Percentiles rank a stretch among this genome's conserved stretches.
These are phyloP conservation scores for Scheffersomyces parashehatae DNA, from an alignment of 1,139 yeast species.

Conservation along the genomic window DNA sequence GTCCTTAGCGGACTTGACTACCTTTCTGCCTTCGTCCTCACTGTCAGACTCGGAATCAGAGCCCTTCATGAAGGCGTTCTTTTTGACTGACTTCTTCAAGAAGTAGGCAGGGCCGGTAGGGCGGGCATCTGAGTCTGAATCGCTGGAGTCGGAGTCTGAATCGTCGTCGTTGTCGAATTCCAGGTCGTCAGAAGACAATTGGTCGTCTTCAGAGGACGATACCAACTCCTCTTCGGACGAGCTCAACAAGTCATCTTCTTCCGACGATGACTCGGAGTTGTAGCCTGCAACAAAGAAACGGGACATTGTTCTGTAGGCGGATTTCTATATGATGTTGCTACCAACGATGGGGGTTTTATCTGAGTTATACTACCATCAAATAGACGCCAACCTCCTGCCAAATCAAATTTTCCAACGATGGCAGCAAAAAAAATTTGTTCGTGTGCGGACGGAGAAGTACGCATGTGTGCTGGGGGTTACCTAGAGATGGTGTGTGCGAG, in stretches of 20 bases:
- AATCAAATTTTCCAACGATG: conserved; percentile 1
- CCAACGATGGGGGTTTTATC: too few species aligned
- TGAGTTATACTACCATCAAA: too few species aligned
- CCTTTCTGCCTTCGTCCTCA: conserved; percentile 73
- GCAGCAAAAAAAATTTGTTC: background rate
- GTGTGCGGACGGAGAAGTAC: too few species aligned
- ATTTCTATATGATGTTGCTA: too few species aligned
- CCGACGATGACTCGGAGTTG: conserved; percentile 66
- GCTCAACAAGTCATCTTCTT: conserved; percentile 73
- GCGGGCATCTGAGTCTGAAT: conserved; percentile 41
- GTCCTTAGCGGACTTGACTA: conserved; percentile 92
- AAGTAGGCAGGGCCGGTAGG: conserved; percentile 59
- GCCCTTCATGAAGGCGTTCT: conserved; percentile 36
- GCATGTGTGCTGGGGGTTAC: too few species aligned
- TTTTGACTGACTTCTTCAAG: conserved; percentile 45
- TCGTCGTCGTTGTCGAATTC: conserved; percentile 37
- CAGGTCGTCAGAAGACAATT: conserved; percentile 36
- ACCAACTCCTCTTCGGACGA: conserved; percentile 64
- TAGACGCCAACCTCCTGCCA: too few species aligned
- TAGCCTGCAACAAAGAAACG: conserved; percentile 73
- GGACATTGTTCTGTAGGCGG: conserved; percentile 47
- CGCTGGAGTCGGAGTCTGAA: conserved; percentile 43
- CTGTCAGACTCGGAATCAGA: conserved; percentile 56
- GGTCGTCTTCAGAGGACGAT: conserved; percentile 45
- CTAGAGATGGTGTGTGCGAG: too few species aligned